Evolutionary conservation across 345 rosid genomes (phyloP), one percentile per base, ranked within the genome.

Genomic region (Populus deltoides): DNA sequence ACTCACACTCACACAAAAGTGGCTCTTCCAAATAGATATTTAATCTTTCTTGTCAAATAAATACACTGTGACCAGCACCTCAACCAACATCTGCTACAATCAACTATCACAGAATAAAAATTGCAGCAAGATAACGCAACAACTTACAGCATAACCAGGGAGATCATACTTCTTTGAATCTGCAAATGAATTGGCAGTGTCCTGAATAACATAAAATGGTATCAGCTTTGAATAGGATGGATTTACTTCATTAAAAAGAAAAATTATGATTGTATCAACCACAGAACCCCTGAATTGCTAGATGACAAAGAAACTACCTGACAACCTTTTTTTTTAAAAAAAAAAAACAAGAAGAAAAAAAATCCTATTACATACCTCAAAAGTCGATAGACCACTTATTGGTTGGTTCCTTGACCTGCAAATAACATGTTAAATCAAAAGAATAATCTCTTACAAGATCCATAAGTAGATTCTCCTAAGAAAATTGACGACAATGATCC

Each of bases 141-240:
- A 80, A 86, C 97, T 86, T 83, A 92, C 97, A 75, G 95, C 97
- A 86, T 83, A 91, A 70, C 95, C 87, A 36, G 95, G 97, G 80
- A 92, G 91, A 80, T 90, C 93, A 39, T 82, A 86, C 83, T 77
- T 91, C 87, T 87, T 91, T n/a, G 89, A 77, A 77, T 80, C 89
- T 6, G 72, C 59, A 22, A 74, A 79, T 70, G 73, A 76, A 82
- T 85, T 85, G 27, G 86, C 47, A 24, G 59, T 67, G 66, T 88
- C 94, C 91, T 89, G 81, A 67, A 81, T 62, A 79, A 75, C 66
- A 69, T 76, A 77, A 76, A n/a, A 68, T 20, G 70, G 68, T 69
- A 71, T 53, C 22, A 70, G 65, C 47, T 66, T 24, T 22, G 22
- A 33, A 17, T 4, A 35, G 15, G 57, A 65, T 72, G 27, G 66